Evolutionary conservation across 768 basidiomycete genomes (phyloP).

Genomic region (Termitomyces sp.): DNA sequence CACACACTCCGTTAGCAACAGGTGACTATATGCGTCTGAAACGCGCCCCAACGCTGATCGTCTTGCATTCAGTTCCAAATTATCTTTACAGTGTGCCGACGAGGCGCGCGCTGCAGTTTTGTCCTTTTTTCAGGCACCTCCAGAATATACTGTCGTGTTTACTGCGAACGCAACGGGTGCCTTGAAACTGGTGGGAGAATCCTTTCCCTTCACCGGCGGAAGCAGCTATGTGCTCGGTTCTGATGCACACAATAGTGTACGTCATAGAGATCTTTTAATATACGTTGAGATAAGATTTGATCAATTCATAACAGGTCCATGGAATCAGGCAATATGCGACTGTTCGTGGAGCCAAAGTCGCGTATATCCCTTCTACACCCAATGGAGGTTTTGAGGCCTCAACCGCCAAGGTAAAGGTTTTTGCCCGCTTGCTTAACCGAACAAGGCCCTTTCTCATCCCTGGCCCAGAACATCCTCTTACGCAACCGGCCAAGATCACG

Average conservation of each 20-base stretch:
- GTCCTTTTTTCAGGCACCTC: slow-evolving; percentile 70
- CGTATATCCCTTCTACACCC: slow-evolving; percentile 60
- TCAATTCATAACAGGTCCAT: slow-evolving; percentile 33
- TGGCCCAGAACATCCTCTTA: slow-evolving; percentile 47
- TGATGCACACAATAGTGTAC: slow-evolving; percentile 80
- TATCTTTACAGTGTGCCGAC: slow-evolving; percentile 60
- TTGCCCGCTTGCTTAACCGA: background rate
- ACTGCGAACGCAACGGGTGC: slow-evolving; percentile 78
- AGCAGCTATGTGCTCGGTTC: slow-evolving; percentile 62
- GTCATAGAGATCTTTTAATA: slow-evolving; percentile 9
- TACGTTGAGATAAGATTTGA: slow-evolving; percentile 1
- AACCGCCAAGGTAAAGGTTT: slow-evolving; percentile 48
- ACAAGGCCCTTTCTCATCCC: slow-evolving; percentile 18
- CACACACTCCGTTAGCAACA: slow-evolving; percentile 79
- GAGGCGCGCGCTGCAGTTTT: slow-evolving; percentile 72
- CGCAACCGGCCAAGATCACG: slow-evolving; percentile 41
- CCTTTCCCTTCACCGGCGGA: slow-evolving; percentile 62
- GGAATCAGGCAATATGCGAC: slow-evolving; percentile 72
- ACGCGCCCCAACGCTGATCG: slow-evolving; percentile 2
- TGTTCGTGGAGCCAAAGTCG: slow-evolving; percentile 46
- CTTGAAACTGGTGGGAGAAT: slow-evolving; percentile 77
- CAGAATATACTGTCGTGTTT: slow-evolving; percentile 77
- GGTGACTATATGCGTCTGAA: slow-evolving; percentile 43
- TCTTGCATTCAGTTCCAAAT: slow-evolving; percentile 47
- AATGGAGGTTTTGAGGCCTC: slow-evolving; percentile 60